These are phyloP conservation scores for Flagelloscypha sp. DNA, from an alignment of 768 basidiomycete genomes.

Conservation along the genomic window DNA sequence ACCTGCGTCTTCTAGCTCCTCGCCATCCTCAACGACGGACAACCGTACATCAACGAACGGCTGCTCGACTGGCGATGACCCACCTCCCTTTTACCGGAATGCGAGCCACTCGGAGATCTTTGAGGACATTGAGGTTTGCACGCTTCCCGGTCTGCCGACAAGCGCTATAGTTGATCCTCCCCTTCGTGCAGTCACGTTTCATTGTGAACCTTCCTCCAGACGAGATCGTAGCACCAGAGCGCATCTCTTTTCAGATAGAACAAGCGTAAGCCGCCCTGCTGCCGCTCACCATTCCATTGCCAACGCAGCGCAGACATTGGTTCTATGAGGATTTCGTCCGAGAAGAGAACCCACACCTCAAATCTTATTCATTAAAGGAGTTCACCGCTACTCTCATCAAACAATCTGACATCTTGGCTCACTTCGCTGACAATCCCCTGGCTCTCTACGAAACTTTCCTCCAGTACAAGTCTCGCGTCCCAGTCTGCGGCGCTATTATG, in stretches of 20 bases:
- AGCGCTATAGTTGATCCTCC: conserved; percentile 9
- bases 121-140: conserved; percentile 75
- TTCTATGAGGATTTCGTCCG: conserved; percentile 99
- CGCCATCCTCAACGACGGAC: conserved; percentile 75
- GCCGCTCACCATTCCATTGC: conserved; percentile 10
- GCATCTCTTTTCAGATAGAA: conserved; percentile 97
- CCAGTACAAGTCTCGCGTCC: conserved; percentile 93
- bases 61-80: too few relatives aligned
- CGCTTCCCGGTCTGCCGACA: conserved; percentile 5
- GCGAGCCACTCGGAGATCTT: conserved; percentile 79
- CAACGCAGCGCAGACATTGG: conserved; percentile 69
- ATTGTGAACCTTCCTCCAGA: conserved; percentile 93
- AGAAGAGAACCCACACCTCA: conserved; percentile 80
- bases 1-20: conserved; percentile 31
- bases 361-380: conserved; percentile 80
- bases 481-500: conserved; percentile 97
- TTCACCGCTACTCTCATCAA: conserved; percentile 91
- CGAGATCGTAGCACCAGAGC: conserved; percentile 84
- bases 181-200: conserved; percentile 63
- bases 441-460: conserved; percentile 85
- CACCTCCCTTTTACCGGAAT: conserved; percentile 64
- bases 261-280: conserved; percentile 69
- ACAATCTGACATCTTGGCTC: conserved; percentile 72
- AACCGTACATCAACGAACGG: conserved; percentile 41
- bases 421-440: conserved; percentile 81